Evolutionary conservation across 495 filamentous ascomycete species (phyloP).

Genomic region (Trichoderma erinaceum): DNA sequence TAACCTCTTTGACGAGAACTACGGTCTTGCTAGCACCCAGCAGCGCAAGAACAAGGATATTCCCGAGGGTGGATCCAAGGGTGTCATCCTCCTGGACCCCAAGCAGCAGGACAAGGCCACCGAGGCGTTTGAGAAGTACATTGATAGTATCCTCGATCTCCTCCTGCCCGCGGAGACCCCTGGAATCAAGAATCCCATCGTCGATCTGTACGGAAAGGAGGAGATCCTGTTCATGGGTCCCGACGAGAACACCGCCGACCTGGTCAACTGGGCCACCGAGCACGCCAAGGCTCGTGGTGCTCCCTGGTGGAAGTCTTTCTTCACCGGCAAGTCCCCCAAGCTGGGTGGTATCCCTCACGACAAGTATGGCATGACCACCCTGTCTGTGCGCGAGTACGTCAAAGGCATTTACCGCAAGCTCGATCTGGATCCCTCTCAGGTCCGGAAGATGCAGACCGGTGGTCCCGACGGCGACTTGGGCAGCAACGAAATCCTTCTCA

Average conservation of each 20-base stretch:
- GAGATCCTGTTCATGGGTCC: conserved; percentile 98
- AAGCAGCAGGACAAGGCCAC: conserved; percentile 86
- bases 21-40: conserved; percentile 95
- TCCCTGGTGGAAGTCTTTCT: conserved; percentile 99
- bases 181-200: conserved; percentile 97
- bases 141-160: conserved; percentile 94
- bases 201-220: conserved; percentile 86
- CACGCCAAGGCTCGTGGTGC: conserved; percentile 84
- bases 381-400: conserved; percentile 93
- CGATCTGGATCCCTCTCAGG: conserved; percentile 71
- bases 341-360: conserved; percentile 96
- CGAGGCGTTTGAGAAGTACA: conserved; percentile 98
- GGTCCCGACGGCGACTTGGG: conserved; percentile 95
- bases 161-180: conserved; percentile 83
- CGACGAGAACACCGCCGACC: conserved; percentile 95
- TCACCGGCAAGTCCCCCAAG: conserved; percentile 95
- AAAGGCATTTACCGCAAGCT: conserved; percentile 95
- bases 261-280: conserved; percentile 96
- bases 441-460: conserved; percentile 94
- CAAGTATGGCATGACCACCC: conserved; percentile 92
- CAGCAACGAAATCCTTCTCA: conserved; percentile 93
- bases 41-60: conserved; percentile 99
- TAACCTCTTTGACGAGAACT: conserved; percentile 96
- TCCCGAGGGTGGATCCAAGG: conserved; percentile 97
- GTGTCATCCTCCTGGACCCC: conserved; percentile 90